A percentile compares a stretch with the other conserved stretches of the same genome.
phyloP scores from a whole-genome alignment of 345 rosid genomes.

The Ricinus communis region DNA sequence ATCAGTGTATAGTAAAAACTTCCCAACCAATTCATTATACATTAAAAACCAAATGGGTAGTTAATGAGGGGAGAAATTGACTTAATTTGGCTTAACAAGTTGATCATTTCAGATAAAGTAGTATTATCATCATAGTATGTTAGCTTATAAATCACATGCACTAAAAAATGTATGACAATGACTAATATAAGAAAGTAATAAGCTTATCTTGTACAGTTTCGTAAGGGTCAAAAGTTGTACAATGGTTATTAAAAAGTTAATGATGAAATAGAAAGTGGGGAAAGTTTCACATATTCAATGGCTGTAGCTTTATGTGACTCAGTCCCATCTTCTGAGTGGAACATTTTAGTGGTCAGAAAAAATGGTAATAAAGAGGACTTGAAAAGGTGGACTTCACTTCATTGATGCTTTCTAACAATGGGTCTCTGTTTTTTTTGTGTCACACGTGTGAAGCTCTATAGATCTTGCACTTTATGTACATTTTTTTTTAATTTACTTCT shows the following conservation, averaged over 20 bases:
- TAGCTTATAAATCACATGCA: no score
- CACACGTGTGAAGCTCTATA: neutral
- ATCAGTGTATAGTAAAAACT: neutral
- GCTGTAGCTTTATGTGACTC: neutral
- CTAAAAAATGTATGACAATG: neutral
- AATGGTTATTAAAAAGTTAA: neutral
- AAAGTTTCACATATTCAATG: neutral
- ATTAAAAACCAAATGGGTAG: neutral
- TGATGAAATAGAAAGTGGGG: neutral
- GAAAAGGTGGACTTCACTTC: neutral
- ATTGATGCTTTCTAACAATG: neutral
- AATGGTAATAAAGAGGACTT: neutral
- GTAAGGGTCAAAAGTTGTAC: neutral
- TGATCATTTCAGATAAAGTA: neutral
- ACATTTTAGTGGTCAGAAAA: neutral
- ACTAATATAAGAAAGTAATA: neutral
- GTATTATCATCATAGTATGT: no score
- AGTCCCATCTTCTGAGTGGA: neutral
- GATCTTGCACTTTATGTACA: no score
- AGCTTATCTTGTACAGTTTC: neutral
- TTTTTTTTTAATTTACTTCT: no score
- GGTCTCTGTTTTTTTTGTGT: neutral
- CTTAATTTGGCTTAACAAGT: neutral
- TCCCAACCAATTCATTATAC: neutral
- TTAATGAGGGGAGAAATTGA: neutral